These are phyloP conservation scores for Musa acuminata DNA, from an alignment of 176 grass and related monocot species.

Conservation along the genomic window DNA sequence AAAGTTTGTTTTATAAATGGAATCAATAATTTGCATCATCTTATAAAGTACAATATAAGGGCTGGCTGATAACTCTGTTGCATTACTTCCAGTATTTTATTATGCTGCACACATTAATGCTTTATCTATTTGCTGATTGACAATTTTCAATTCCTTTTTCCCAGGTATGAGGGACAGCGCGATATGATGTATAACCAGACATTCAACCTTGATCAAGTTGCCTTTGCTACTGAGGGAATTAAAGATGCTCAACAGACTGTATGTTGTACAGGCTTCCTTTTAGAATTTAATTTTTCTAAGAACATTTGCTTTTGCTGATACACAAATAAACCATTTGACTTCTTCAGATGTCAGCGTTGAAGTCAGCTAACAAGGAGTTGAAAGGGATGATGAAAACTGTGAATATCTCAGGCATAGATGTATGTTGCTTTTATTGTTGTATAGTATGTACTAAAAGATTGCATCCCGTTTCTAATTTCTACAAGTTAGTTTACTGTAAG, in stretches of 20 bases:
- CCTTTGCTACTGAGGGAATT: constrained; percentile 77
- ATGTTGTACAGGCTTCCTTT: not conserved
- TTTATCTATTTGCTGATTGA: not conserved
- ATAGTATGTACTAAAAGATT: no score
- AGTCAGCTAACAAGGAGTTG: constrained; percentile 83
- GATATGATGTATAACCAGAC: constrained; percentile 94
- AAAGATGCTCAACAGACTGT: constrained; percentile 94
- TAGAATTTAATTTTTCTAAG: not conserved
- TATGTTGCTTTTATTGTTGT: no score
- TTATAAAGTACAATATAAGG: not conserved
- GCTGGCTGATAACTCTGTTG: not conserved
- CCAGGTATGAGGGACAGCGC: constrained; percentile 86
- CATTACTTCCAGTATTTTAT: not conserved
- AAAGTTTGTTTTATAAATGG: not conserved
- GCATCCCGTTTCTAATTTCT: no score
- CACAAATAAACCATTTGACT: constrained; percentile 1
- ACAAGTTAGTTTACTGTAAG: not conserved
- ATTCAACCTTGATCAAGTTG: constrained; percentile 92
- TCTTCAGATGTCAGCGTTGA: constrained; percentile 71
- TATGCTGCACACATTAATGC: not conserved
- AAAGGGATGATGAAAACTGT: constrained; percentile 97
- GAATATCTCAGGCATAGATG: constrained; percentile 88
- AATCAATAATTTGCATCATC: not conserved
- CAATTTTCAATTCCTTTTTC: not conserved
- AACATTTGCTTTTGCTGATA: not conserved